Evolutionary conservation across 1,139 yeast species (phyloP).

Genomic region (Arxiozyma slooffiae): DNA sequence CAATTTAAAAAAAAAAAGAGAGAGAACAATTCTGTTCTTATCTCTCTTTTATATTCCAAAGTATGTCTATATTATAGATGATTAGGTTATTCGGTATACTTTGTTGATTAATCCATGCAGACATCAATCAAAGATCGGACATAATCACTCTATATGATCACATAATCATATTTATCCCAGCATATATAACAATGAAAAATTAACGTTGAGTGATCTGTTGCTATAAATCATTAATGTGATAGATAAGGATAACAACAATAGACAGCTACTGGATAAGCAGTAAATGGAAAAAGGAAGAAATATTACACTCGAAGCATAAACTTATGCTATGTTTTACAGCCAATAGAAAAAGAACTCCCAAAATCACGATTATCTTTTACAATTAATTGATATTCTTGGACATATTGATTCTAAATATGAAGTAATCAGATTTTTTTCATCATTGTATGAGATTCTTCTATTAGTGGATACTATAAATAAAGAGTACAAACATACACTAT

Average conservation of each 20-base stretch:
- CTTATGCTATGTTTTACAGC: conserved; percentile 79
- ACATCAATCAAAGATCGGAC: conserved; percentile 40
- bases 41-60: not conserved
- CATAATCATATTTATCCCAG: conserved; percentile 87
- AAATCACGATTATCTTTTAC: conserved; percentile 69
- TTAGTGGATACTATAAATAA: conserved; percentile 89
- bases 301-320: conserved; percentile 93
- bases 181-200: conserved; percentile 95
- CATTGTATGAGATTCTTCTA: conserved; percentile 88
- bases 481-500: conserved; percentile 98
- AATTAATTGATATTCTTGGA: conserved; percentile 94
- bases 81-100: not conserved
- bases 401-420: conserved; percentile 95
- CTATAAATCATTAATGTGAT: conserved; percentile 86
- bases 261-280: conserved; percentile 82
- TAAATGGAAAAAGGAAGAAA: conserved; percentile 96
- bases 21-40: not conserved
- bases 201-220: conserved; percentile 79
- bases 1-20: not conserved
- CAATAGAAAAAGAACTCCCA: not conserved
- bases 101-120: not conserved
- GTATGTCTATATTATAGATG: not conserved
- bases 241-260: conserved; percentile 48
- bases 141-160: conserved; percentile 71
- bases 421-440: conserved; percentile 86